Conservation (phyloP, 306 rosid species). For the Heteromeles arbutifolia region DNA sequence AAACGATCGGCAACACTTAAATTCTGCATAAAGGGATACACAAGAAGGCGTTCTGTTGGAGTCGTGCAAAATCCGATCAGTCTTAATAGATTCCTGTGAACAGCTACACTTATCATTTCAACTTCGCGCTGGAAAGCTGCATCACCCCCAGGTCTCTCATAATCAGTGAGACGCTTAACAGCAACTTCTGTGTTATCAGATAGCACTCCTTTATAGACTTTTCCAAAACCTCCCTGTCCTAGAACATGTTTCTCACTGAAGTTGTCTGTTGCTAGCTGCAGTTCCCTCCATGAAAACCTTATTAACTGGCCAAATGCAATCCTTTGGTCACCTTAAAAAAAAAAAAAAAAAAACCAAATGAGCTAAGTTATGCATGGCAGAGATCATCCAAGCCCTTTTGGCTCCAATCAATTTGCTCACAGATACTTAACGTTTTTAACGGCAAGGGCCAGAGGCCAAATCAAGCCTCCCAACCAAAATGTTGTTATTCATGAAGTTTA, state of each 20-base stretch:
- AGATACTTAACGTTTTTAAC: not conserved
- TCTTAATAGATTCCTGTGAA: constrained; percentile 79
- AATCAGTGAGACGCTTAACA: constrained; percentile 87
- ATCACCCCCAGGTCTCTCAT: constrained; percentile 97
- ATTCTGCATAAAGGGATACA: constrained; percentile 97
- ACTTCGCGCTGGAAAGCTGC: constrained; percentile 98
- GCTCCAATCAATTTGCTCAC: not conserved
- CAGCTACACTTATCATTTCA: constrained; percentile 99
- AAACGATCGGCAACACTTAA: constrained; percentile 87
- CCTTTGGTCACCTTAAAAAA: constrained; percentile 45
- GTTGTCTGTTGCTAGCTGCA: constrained; percentile 87
- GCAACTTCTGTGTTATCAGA: constrained; percentile 84
- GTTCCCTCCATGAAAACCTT: constrained; percentile 93
- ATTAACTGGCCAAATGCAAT: constrained; percentile 89
- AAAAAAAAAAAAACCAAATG: not conserved
- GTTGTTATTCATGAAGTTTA: not conserved
- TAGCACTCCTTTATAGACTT: constrained; percentile 93
- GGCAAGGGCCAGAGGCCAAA: not conserved
- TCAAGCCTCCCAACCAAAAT: not conserved
- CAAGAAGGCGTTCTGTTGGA: constrained; percentile 85
- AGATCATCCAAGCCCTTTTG: not conserved
- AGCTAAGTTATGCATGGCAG: not conserved
- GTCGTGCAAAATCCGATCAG: constrained; percentile 93
- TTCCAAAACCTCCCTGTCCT: constrained; percentile 99
- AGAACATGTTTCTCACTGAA: constrained; percentile 86